phyloP scores from a whole-genome alignment of 345 rosid genomes.

The Mercurialis annua region DNA sequence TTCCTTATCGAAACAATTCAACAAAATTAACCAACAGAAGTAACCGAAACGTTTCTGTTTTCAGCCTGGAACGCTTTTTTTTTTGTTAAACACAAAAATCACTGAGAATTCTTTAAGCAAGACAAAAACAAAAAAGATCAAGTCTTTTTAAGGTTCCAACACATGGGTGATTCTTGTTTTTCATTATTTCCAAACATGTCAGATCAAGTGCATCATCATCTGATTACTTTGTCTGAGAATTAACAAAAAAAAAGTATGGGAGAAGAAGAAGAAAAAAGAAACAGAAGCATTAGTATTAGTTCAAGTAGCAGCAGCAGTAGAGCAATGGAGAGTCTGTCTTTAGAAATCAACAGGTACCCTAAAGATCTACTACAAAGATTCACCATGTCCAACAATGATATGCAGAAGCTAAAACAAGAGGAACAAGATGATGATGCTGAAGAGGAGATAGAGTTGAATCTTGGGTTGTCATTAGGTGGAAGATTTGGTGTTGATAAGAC shows the following conservation, averaged over 20 bases:
- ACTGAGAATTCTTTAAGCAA: constrained; percentile 3
- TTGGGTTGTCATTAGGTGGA: constrained; percentile 86
- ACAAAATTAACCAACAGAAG: background rate
- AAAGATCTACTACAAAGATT: constrained; percentile 79
- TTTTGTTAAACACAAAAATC: background rate
- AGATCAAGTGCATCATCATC: constrained; percentile 21
- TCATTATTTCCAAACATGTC: constrained; percentile 3
- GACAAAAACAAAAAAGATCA: background rate
- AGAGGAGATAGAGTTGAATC: constrained; percentile 67
- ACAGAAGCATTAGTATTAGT: constrained; percentile 15
- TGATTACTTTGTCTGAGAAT: background rate
- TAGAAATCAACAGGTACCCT: constrained; percentile 58
- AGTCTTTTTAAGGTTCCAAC: background rate
- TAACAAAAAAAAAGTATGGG: constrained; percentile 39
- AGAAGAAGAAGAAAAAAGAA: constrained; percentile 40
- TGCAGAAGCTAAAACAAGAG: constrained; percentile 9
- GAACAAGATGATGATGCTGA: constrained; percentile 39
- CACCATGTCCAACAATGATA: constrained; percentile 35
- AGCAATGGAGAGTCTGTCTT: constrained; percentile 52
- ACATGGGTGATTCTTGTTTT: constrained; percentile 29
- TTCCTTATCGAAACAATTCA: background rate
- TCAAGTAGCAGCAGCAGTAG: constrained; percentile 32
- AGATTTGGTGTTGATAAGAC: constrained; percentile 79
- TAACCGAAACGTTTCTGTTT: constrained; percentile 3
- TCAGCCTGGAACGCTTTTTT: constrained; percentile 10